phyloP scores from a whole-genome alignment of 768 basidiomycete species.

The Tremella fuciformis region DNA sequence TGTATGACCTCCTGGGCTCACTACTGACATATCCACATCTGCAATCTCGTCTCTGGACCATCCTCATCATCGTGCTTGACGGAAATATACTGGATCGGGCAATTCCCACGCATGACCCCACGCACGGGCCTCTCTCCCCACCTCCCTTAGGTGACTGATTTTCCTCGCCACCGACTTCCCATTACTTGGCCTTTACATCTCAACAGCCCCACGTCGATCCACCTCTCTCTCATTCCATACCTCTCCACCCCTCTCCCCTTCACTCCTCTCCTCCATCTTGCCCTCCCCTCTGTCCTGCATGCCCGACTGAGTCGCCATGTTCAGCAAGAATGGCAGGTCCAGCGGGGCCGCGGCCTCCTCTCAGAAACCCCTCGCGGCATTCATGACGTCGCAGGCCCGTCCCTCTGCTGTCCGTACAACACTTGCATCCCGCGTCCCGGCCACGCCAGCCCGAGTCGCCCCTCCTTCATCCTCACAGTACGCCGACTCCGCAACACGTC shows the following conservation, averaged over 20 bases:
- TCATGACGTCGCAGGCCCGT: not conserved
- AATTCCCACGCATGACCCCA: no score
- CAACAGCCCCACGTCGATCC: not conserved
- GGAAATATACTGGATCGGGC: no score
- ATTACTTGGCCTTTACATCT: no score
- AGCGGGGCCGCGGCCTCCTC: not conserved
- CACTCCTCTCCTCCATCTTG: not conserved
- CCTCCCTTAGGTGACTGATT: no score
- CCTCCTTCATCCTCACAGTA: not conserved
- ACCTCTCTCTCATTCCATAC: not conserved
- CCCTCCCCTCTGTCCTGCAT: not conserved
- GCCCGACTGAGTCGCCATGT: not conserved
- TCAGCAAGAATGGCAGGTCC: conserved; percentile 5
- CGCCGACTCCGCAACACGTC: not conserved
- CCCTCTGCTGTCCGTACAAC: not conserved
- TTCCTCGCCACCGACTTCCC: no score
- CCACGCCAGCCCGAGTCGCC: conserved; percentile 1
- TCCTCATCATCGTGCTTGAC: no score
- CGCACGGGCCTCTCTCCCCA: no score
- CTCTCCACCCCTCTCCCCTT: not conserved
- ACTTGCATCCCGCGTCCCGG: not conserved
- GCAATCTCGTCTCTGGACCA: no score
- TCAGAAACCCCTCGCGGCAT: not conserved
- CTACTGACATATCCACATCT: no score
- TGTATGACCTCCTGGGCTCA: no score